Base-by-base conservation (phyloP, 2,329 filamentous ascomycete genomes). In the Fusarium pseudonygamai region DNA sequence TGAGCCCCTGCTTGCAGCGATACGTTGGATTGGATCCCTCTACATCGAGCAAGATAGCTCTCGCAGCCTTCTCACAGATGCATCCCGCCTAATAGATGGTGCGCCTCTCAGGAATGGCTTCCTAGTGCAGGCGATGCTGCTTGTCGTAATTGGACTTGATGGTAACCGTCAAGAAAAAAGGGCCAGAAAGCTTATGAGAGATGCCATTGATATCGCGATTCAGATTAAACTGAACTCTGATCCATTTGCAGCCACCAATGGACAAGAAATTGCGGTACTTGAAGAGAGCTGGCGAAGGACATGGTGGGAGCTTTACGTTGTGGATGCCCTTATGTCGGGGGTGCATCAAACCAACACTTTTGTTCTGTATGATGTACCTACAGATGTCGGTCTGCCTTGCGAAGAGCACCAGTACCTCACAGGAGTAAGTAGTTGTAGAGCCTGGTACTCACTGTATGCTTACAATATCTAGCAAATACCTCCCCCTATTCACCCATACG, bases 251-350 rank as follows among this genome's bases (percentile, higher is more conserved):
- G 14, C 6, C 11, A n/a, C 24, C 11, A 36, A 64, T 3, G 57
- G 61, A 8, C 61, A 37, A 20, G 24, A 37, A 15, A 30, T 49
- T 16, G 43, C 24, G 4, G 30, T 37, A 10, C 9, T 64, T n/a
- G 61, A 64, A 24, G 61, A 64, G 57, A 62, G 61, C 18, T 64
- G 61, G 61, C 30, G 61, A 59, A 43, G 61, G 15, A 64, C 61
- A 7, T 64, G 61, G 61, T 64, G 61, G 61, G 61, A 64, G 43
- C 61, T 64, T 10, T 64, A 64, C 12, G 37, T 64, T 13, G 61
- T 64, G 15, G 61, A 64, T 37, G 61, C 43, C 14, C 57, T 64
- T 13, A 50, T 50, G 37, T 64, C 61, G 2, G 61, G 61, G 22
- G 61, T 64, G 16, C 61, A 64, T 50, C 61, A 49, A 61, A 62